phyloP scores from a whole-genome alignment of 768 basidiomycete genomes.

The Coprinopsis cinerea region DNA sequence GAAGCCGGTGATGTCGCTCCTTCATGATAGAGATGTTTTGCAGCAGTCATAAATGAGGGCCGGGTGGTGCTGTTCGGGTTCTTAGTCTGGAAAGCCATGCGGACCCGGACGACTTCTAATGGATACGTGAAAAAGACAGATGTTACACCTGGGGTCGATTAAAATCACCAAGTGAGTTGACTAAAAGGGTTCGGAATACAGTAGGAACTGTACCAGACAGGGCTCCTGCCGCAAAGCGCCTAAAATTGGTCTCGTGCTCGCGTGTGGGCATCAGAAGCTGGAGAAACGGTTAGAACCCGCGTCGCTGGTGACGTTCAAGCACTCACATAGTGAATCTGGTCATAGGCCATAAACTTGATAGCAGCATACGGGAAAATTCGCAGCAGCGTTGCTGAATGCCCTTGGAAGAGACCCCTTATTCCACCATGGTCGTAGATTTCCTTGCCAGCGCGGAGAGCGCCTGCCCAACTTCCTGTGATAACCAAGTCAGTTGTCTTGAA shows the following conservation, averaged over 20 bases:
- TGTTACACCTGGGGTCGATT: conserved; percentile 51
- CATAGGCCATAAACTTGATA: conserved; percentile 96
- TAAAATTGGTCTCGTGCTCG: conserved; percentile 67
- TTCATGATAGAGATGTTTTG: conserved; percentile 69
- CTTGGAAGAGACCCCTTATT: conserved; percentile 81
- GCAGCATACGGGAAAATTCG: conserved; percentile 96
- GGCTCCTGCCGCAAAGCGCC: conserved; percentile 84
- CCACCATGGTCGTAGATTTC: conserved; percentile 69
- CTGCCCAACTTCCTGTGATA: conserved; percentile 73
- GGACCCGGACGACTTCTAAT: conserved; percentile 89
- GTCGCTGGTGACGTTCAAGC: neutral
- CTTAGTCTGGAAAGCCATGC: conserved; percentile 83
- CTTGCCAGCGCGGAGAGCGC: conserved; percentile 70
- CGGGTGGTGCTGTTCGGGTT: conserved; percentile 24
- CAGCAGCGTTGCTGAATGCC: conserved; percentile 91
- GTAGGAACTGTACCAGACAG: conserved; percentile 65
- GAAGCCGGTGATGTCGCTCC: conserved; percentile 27
- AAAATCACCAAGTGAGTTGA: neutral
- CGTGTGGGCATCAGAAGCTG: conserved; percentile 85
- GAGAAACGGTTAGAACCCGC: neutral
- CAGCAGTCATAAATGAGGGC: conserved; percentile 50
- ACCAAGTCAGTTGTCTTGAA: neutral
- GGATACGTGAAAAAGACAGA: conserved; percentile 95
- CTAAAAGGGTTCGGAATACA: conserved; percentile 4
- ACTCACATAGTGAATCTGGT: conserved; percentile 73